Evolutionary conservation across 2,329 filamentous ascomycete genomes (phyloP), one percentile per base, ranked within the genome.

Genomic region (Colletotrichum tabaci): DNA sequence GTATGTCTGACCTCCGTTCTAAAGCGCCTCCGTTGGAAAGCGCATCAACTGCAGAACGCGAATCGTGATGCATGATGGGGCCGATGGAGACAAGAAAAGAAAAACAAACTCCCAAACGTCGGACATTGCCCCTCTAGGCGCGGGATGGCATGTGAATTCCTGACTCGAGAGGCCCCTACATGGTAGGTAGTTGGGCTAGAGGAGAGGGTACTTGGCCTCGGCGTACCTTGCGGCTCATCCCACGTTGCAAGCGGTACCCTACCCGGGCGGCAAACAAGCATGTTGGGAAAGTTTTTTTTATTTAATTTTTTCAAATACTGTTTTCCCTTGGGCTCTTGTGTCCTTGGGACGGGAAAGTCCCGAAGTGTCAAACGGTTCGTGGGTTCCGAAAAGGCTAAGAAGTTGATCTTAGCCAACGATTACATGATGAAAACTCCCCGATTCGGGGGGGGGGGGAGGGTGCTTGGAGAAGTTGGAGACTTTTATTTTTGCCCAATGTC

Each of bases 371-470:
- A 16, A 9, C 16, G 42, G 23, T 18, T 58, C 56, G n/a, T 8
- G 15, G 23, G 66, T 47, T 60, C 12, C 21, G 30, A 30, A 12
- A n/a, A 55, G 49, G 49, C 61, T 55, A 35, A 30, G n/a, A 21
- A n/a, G 68, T 71, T 58, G 7, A 71, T 71, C 68, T 71, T 71
- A 63, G 44, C 50, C 42, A 71, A 71, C 15, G 6, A 58, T 71
- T 71, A 71, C 68, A 35, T 55, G 52, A 71, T 23, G 52, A 30
- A 60, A 71, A 71, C 65, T 21, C 16, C 16, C 16, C 23, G 4
- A 21, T 3, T n/a, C 42, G 58, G 30, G 47, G 26, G 30, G 47
- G 26, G 30, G 38, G 47, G 55, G 55, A 15, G 30, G 61, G 5
- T 49, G 21, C 5, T 63, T 63, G 49, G 47, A 52, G 49, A 53